These are phyloP conservation scores for Cucumis hystrix DNA, from an alignment of 306 rosid genomes.

Conservation along the genomic window DNA sequence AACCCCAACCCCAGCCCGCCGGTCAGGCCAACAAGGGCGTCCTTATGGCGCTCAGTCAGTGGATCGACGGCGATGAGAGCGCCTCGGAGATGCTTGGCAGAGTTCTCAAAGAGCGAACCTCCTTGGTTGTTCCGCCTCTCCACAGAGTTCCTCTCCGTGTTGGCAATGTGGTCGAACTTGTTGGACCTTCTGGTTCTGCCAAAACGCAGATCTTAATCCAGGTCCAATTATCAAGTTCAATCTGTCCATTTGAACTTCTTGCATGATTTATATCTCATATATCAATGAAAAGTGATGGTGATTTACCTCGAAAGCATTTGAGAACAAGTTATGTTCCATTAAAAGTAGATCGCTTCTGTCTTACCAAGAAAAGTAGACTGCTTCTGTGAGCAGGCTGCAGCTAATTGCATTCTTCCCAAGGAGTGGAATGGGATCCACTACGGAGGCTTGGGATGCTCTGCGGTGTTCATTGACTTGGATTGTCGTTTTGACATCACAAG, in stretches of 20 bases:
- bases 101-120: slow-evolving; percentile 37
- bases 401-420: slow-evolving; percentile 62
- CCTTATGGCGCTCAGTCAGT: slow-evolving; percentile 16
- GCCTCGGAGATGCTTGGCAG: slow-evolving; percentile 48
- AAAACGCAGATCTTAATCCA: slow-evolving; percentile 66
- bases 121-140: slow-evolving; percentile 55
- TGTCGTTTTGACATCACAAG: slow-evolving; percentile 56
- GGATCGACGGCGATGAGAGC: slow-evolving; percentile 61
- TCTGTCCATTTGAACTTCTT: not conserved
- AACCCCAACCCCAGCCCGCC: not conserved
- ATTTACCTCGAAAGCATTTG: not conserved
- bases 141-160: slow-evolving; percentile 65
- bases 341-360: not conserved
- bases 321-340: not conserved
- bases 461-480: slow-evolving; percentile 66
- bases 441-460: slow-evolving; percentile 56
- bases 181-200: slow-evolving; percentile 79
- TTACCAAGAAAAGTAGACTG: not conserved
- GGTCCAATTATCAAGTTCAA: slow-evolving; percentile 9
- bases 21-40: not conserved
- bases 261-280: not conserved
- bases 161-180: slow-evolving; percentile 73
- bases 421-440: slow-evolving; percentile 52
- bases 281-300: not conserved
- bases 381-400: slow-evolving; percentile 30